Evolutionary conservation across 2,329 filamentous ascomycete genomes (phyloP), one percentile per base, ranked within the genome.

Genomic region (Tolypocladium paradoxum): DNA sequence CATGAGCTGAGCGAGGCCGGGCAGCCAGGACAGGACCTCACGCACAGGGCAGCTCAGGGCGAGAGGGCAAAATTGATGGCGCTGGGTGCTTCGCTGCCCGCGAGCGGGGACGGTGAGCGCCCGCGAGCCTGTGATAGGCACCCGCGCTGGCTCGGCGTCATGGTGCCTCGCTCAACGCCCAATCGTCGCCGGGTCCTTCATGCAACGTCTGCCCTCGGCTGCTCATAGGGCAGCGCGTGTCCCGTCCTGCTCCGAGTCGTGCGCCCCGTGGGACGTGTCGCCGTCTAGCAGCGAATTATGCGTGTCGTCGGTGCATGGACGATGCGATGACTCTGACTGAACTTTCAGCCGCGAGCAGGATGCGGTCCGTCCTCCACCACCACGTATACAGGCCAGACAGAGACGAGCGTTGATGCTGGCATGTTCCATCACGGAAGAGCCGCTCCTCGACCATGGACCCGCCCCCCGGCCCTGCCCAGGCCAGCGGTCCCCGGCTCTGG

Each of bases 121-220:
- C 35, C 27, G 1, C 33, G 22, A 8, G 48, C 24, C 14, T 38
- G 22, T 38, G 48, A 49, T 49, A 38, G 48, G 48, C 33, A 49
- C 20, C 22, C 48, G 22, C 31, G 46, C 45, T 20, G 29, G 29
- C 29, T 29, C 18, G 31, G 29, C 47, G 48, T 49, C 48, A 37
- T 49, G 34, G 48, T 31, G 43, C 43, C 27, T 18, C 48, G 48
- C 34, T n/a, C 33, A 14, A 27, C 20, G 48, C 48, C 54, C 54
- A 53, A 53, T 55, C 46, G 51, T 24, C 38, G 48, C 31, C 38
- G 38, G 37, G 36, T 22, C 48, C 54, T n/a, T 55, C 54, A 53
- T 55, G 54, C 54, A 53, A 6, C 18, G 38, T 9, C 20, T 43
- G 34, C 36, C 18, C 48, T 16, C 34, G 49, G 49, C 38, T 29